Base-by-base conservation (phyloP, 225 moss, liverwort and hornwort genomes). In the Takakia lepidozioides region DNA sequence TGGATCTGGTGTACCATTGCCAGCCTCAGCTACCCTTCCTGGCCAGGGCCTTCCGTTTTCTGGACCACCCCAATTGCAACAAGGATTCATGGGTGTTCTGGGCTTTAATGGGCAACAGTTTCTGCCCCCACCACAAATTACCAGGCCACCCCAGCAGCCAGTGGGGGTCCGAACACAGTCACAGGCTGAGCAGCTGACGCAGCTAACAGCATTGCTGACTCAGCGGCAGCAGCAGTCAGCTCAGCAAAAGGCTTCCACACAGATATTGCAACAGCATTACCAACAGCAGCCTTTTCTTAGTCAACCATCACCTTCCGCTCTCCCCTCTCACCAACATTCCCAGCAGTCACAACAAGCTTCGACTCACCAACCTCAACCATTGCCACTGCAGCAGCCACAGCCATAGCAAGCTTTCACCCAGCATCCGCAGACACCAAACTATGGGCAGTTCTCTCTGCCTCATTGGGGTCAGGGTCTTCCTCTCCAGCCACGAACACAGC, bases 181-280 rank as follows among this genome's bases (percentile, higher is more conserved):
- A 40, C 78, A 72, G 16, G 56, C 69, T 23, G 78, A 78, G 23
- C 72, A 69, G 24, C 62, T 78, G 23, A 54, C 78, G 0, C 69
- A 78, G 24, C 43, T 78, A 41, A 78, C 78, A 8, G 69, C 78
- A 1, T 65, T 78, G 5, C 46, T 78, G 34, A 78, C 78, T 10
- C 65, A 65, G 27, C 60, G 73, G 25, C 73, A 56, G 13, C 75
- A 66, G 38, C 73, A 78, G 34, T 62, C 73, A 8, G 78, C 69
- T 21, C 78, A 78, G 43, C 72, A 78, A 30, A 72, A 78, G 24
- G 61, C 67, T 25, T 64, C 65, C 38, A 60, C 75, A 26, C 75
- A 68, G 42, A 64, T 65, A 8, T 19, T 71, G 3, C 58, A 64
- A 14, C 71, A 75, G 29, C 67, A 74, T 29, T 61, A 66, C 22